Conservation (phyloP, 192 early-diverging fungal species). For the Spinellus fusiger region DNA sequence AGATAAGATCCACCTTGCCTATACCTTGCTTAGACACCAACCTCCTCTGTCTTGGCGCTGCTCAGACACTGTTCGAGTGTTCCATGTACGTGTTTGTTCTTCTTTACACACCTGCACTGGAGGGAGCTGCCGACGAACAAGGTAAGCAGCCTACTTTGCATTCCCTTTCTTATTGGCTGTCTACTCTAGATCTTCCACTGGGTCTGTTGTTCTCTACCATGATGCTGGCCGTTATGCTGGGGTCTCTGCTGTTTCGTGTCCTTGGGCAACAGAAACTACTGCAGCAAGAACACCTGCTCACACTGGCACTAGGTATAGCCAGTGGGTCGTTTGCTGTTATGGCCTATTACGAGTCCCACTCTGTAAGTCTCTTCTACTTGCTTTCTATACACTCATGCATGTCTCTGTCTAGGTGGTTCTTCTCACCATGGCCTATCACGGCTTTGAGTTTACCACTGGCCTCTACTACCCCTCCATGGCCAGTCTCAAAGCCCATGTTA, state of each 20-base stretch:
- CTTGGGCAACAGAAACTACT: constrained; percentile 16
- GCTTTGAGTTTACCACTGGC: constrained; percentile 53
- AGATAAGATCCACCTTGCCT: background rate
- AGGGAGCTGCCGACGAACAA: constrained; percentile 16
- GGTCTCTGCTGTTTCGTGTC: constrained; percentile 39
- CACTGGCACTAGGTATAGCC: constrained; percentile 32
- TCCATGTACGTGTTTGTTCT: constrained; percentile 63
- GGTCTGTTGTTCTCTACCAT: constrained; percentile 49
- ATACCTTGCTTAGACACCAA: constrained; percentile 32
- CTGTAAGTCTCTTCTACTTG: constrained; percentile 10
- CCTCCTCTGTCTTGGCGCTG: constrained; percentile 46
- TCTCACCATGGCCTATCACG: constrained; percentile 36
- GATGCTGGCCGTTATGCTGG: constrained; percentile 51
- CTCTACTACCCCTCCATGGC: constrained; percentile 50
- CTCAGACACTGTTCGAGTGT: constrained; percentile 56
- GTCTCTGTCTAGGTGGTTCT: background rate
- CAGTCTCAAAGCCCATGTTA: constrained; percentile 41
- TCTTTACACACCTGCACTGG: constrained; percentile 52
- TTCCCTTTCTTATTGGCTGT: constrained; percentile 11
- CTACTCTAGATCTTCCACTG: constrained; percentile 34
- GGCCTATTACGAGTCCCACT: constrained; percentile 12
- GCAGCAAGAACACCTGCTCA: constrained; percentile 15
- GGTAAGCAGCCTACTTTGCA: constrained; percentile 2
- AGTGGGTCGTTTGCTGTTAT: constrained; percentile 37
- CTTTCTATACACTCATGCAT: background rate